A percentile compares a stretch with the other conserved stretches of the same genome.
Conservation (phyloP, 1,139 yeast genomes). For the Hyphopichia buzzinii region DNA sequence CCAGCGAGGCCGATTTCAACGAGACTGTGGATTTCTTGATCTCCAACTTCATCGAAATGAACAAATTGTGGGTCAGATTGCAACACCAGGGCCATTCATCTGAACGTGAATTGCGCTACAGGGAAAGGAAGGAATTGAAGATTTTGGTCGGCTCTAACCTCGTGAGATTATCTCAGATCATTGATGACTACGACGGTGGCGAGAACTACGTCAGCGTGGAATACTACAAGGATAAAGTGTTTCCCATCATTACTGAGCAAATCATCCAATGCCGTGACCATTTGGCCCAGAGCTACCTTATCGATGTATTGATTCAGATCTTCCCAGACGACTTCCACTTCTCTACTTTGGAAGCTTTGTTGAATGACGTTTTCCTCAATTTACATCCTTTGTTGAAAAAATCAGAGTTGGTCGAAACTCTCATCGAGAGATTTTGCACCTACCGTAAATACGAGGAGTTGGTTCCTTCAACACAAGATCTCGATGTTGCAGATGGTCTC, state of each 20-base stretch:
- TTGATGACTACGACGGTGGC: conserved; percentile 60
- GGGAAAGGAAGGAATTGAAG: conserved; percentile 85
- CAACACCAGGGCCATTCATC: conserved; percentile 95
- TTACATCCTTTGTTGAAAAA: conserved; percentile 71
- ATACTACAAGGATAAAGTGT: conserved; percentile 60
- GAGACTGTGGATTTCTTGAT: conserved; percentile 74
- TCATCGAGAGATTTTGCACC: conserved; percentile 72
- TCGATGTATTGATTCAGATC: conserved; percentile 88
- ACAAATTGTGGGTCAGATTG: conserved; percentile 92
- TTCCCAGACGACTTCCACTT: conserved; percentile 93
- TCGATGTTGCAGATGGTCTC: conserved; percentile 4
- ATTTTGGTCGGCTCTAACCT: conserved; percentile 90
- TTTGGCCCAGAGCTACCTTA: conserved; percentile 84
- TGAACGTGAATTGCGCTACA: conserved; percentile 70
- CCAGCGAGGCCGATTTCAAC: conserved; percentile 46
- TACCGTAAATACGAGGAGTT: conserved; percentile 42
- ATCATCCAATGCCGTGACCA: conserved; percentile 89
- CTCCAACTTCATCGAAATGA: conserved; percentile 93
- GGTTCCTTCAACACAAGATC: conserved; percentile 4
- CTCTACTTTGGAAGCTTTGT: conserved; percentile 63
- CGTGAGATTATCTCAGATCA: conserved; percentile 83
- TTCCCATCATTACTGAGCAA: conserved; percentile 85
- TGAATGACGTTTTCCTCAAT: conserved; percentile 59
- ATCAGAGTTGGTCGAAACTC: conserved; percentile 62
- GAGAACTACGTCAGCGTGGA: conserved; percentile 29